Percentiles rank a stretch among this genome's conserved stretches.
Conservation (phyloP, 805 yeast genomes). For the Ogataea wickerhamii region DNA sequence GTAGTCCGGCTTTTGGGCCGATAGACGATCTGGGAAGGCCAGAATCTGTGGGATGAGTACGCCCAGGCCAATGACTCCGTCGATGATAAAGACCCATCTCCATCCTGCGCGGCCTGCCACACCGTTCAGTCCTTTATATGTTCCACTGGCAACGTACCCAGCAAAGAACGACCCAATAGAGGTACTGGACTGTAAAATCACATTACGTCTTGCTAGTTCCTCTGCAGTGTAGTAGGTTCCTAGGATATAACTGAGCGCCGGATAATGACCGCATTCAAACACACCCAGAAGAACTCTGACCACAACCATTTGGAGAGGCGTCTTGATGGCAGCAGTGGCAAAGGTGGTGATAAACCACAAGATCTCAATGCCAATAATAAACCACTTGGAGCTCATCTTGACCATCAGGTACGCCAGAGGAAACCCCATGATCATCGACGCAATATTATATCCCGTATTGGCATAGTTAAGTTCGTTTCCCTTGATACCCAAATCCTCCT, state of each 20-base stretch:
- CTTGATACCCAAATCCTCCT: conserved; percentile 34
- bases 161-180: conserved; percentile 34
- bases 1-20: conserved; percentile 27
- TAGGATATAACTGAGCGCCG: not conserved
- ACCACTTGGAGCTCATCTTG: conserved; percentile 6
- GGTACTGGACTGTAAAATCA: conserved; percentile 40
- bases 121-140: conserved; percentile 44
- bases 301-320: conserved; percentile 10
- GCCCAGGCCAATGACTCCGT: conserved; percentile 51
- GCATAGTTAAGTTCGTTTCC: conserved; percentile 4
- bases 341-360: conserved; percentile 2
- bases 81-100: conserved; percentile 67
- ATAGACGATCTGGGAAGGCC: conserved; percentile 50
- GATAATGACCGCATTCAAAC: conserved; percentile 22
- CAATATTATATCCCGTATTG: conserved; percentile 18
- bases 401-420: conserved; percentile 46
- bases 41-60: conserved; percentile 54
- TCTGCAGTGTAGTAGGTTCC: conserved; percentile 54
- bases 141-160: conserved; percentile 56
- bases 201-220: conserved; percentile 57
- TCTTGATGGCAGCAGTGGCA: not conserved
- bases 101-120: conserved; percentile 52
- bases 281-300: conserved; percentile 37
- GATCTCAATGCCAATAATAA: conserved; percentile 3
- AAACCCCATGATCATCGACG: conserved; percentile 56